Base-by-base conservation (phyloP, 2,329 filamentous ascomycete species). In the Cytospora piceicola region DNA sequence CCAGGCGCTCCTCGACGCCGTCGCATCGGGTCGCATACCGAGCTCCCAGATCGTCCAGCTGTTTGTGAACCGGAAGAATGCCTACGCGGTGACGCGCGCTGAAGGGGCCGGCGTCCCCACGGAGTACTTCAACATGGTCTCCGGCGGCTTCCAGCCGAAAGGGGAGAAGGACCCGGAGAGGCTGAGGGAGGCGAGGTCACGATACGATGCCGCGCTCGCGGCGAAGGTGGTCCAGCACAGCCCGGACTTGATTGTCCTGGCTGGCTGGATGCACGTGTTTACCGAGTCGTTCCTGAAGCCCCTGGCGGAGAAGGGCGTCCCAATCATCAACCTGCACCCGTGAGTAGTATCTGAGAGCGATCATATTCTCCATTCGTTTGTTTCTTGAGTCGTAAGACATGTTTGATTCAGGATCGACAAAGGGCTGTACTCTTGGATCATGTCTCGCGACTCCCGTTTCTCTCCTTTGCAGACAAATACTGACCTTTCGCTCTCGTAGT, bases 201-300 rank as follows among this genome's bases (percentile, higher is more conserved):
- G 82, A 62, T 96, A 95, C 76, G 93, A 96, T 75, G 85, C 87
- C 17, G 91, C 91, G 53, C 81, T 96, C 68, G 91, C 92, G 0
- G 77, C 83, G 52, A 82, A 89, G 67, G 84, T 96, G 61, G 80
- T 94, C 29, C 68, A 71, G 9, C 85, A 90, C 69, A 77, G 77
- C 65, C 92, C 93, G 0, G 86, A 94, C 63, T 77, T 96, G 63
- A 87, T 96, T 58, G 89, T 95, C 11, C 90, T 93, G 70, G 89
- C 91, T 4, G 93, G 93, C 2, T 96, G 91, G 85, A 96, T 96
- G 92, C 89, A 95, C 75, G 89, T 96, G 65, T 85, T 96, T 58
- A 88, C 88, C 0, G 80, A 82, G 2, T 79, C 82, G 1, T 95
- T 96, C 75, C 80, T 96, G 57, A 82, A 84, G 11, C 91, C 92